Evolutionary conservation across 192 early-diverging fungal genomes (phyloP).

Genomic region (Rhizoclosmatium globosum): DNA sequence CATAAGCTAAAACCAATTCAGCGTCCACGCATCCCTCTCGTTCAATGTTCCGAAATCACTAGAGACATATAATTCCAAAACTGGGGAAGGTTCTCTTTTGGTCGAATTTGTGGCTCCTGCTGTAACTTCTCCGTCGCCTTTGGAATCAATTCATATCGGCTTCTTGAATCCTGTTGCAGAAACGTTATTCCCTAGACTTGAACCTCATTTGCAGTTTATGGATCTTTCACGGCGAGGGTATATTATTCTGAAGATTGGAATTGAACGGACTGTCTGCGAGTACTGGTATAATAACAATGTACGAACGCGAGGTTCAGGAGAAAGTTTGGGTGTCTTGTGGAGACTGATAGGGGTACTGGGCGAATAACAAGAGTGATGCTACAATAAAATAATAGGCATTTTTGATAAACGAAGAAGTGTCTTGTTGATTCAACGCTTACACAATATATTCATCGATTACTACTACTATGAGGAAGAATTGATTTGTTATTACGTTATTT

Average conservation of each 20-base stretch:
- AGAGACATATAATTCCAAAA: slow-evolving; percentile 34
- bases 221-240: slow-evolving; percentile 45
- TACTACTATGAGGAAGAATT: too few relatives aligned
- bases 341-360: slow-evolving; percentile 33
- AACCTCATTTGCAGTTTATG: slow-evolving; percentile 38
- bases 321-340: slow-evolving; percentile 21
- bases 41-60: slow-evolving; percentile 41
- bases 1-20: background rate
- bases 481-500: too few relatives aligned
- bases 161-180: slow-evolving; percentile 29
- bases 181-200: background rate
- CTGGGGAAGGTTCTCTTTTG: slow-evolving; percentile 32
- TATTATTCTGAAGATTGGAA: slow-evolving; percentile 37
- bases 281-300: slow-evolving; percentile 34
- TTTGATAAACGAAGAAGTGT: too few relatives aligned
- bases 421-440: too few relatives aligned
- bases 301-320: background rate
- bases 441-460: too few relatives aligned
- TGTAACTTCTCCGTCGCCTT: slow-evolving; percentile 28
- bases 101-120: slow-evolving; percentile 50
- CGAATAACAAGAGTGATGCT: slow-evolving; percentile 36
- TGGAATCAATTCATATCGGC: slow-evolving; percentile 15
- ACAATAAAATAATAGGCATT: too few relatives aligned
- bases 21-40: slow-evolving; percentile 46
- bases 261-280: slow-evolving; percentile 40